phyloP scores from a whole-genome alignment of 805 yeast genomes.

The Saccharomycopsis vini region DNA sequence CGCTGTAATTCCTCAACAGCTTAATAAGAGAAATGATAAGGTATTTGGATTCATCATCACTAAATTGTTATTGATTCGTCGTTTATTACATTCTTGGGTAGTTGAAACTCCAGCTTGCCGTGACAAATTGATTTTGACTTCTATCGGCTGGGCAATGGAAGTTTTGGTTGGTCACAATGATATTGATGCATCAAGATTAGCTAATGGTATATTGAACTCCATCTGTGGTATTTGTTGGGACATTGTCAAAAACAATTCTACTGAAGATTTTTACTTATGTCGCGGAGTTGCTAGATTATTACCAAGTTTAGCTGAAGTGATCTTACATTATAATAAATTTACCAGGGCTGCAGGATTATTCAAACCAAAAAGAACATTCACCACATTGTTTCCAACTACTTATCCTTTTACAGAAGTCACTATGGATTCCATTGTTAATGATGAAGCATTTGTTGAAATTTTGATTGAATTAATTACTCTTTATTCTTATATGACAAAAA shows the following conservation, averaged over 20 bases:
- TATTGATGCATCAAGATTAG: conserved; percentile 53
- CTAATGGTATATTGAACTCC: conserved; percentile 48
- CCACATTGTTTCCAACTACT: conserved; percentile 56
- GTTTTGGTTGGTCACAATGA: conserved; percentile 42
- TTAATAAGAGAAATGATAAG: conserved; percentile 32
- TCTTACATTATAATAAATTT: conserved; percentile 44
- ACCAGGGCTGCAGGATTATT: conserved; percentile 33
- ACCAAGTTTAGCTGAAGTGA: conserved; percentile 44
- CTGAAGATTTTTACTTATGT: conserved; percentile 31
- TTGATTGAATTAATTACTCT: conserved; percentile 60
- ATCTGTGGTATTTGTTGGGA: conserved; percentile 35
- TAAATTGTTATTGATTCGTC: conserved; percentile 53
- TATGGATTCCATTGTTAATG: conserved; percentile 66
- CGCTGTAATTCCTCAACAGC: conserved; percentile 16
- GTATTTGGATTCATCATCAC: conserved; percentile 48
- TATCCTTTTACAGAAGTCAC: conserved; percentile 59
- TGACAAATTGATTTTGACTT: conserved; percentile 34
- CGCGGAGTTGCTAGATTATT: conserved; percentile 43
- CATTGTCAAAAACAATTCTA: conserved; percentile 26
- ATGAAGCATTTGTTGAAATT: conserved; percentile 60
- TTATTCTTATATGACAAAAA: conserved; percentile 46
- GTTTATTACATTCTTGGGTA: conserved; percentile 37
- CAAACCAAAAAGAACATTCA: conserved; percentile 54
- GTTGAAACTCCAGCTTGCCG: conserved; percentile 25
- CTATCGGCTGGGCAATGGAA: conserved; percentile 51